Percentiles rank a stretch among this genome's conserved stretches.
phyloP scores from a whole-genome alignment of 2,329 filamentous ascomycete species.

The Coniosporium tulheliwenetii region DNA sequence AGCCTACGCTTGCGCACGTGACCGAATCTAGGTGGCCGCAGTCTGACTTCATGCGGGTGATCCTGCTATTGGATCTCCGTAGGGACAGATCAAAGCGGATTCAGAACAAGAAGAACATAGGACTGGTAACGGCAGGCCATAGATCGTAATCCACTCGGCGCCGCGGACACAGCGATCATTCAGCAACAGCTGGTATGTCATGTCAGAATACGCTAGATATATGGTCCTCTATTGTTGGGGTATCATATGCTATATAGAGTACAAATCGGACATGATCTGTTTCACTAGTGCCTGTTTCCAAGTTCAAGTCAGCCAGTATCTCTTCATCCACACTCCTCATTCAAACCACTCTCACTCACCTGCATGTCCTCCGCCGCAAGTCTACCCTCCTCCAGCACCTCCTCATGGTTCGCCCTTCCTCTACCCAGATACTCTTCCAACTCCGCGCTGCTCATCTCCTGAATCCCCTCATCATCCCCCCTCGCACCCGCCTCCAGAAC shows the following conservation, averaged over 20 bases:
- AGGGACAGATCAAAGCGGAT: no score
- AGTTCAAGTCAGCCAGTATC: constrained; percentile 1
- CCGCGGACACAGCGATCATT: no score
- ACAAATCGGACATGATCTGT: constrained; percentile 26
- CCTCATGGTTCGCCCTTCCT: constrained; percentile 48
- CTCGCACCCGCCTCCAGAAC: constrained; percentile 42
- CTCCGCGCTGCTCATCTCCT: constrained; percentile 32
- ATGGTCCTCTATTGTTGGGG: no score
- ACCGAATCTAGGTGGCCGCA: no score
- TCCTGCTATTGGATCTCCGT: no score
- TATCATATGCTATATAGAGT: constrained; percentile 9
- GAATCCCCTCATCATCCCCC: constrained; percentile 40
- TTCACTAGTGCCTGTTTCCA: constrained; percentile 23
- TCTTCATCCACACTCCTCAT: neutral
- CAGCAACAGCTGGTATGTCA: no score
- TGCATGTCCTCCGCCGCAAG: constrained; percentile 49
- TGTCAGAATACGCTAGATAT: no score
- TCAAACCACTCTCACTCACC: constrained; percentile 14
- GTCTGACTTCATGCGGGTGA: no score
- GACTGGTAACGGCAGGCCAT: no score
- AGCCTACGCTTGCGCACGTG: no score
- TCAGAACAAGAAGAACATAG: no score
- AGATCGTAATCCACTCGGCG: no score
- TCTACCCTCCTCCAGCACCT: constrained; percentile 46
- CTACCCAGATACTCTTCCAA: constrained; percentile 39